phyloP scores from a whole-genome alignment of 2,329 filamentous ascomycete genomes.

The Tothia fuscella region DNA sequence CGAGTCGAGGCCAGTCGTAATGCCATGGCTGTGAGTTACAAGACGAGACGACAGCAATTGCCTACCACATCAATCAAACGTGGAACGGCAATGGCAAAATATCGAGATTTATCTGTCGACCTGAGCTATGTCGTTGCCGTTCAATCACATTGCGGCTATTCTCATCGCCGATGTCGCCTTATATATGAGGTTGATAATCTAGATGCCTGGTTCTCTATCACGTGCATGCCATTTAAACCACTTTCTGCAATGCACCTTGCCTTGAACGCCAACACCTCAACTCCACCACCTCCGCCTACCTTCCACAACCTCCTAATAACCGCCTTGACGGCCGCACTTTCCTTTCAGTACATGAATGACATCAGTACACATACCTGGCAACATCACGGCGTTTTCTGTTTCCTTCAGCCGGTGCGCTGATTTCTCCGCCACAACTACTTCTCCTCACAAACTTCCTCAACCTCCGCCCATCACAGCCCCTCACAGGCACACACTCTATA shows the following conservation, averaged over 20 bases:
- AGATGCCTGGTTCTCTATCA: too few species aligned
- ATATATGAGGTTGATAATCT: too few species aligned
- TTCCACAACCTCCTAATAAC: background rate
- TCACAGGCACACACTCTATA: conserved; percentile 8
- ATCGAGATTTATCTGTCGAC: too few species aligned
- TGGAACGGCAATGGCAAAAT: background rate
- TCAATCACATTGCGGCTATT: too few species aligned
- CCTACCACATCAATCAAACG: too few species aligned
- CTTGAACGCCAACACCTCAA: background rate
- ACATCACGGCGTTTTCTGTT: conserved; percentile 1
- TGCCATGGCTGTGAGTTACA: conserved; percentile 24
- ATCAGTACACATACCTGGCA: background rate
- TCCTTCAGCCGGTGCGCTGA: background rate
- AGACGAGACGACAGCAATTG: too few species aligned
- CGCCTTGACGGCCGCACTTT: background rate
- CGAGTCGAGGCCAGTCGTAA: conserved; percentile 28
- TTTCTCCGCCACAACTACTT: conserved; percentile 1
- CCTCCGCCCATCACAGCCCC: conserved; percentile 15
- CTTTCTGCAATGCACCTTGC: too few species aligned
- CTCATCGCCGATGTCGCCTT: too few species aligned
- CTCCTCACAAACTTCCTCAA: conserved; percentile 7
- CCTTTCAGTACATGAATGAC: background rate
- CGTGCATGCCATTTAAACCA: too few species aligned
- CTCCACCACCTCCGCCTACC: background rate
- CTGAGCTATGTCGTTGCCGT: too few species aligned